Percentiles rank a stretch among this genome's conserved stretches.
Conservation (phyloP, 345 rosid species). For the Camelina laxa region DNA sequence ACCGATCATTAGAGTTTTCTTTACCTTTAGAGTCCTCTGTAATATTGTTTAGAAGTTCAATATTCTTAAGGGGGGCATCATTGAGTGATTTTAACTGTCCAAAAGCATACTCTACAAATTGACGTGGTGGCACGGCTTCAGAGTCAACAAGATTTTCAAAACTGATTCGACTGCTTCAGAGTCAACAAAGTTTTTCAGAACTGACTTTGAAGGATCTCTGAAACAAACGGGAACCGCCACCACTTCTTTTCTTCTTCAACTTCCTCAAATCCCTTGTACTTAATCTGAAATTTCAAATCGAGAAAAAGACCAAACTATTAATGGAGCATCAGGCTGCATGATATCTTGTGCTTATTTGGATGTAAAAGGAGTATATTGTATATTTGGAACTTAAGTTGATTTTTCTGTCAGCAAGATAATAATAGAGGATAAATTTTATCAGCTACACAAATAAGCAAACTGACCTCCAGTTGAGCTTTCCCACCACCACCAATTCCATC, state of each 20-base stretch:
- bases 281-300: conserved; percentile 55
- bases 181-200: conserved; percentile 57
- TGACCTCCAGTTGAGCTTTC: conserved; percentile 82
- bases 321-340: conserved; percentile 3
- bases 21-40: conserved; percentile 37
- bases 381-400: conserved; percentile 7
- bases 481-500: conserved; percentile 99
- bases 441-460: conserved; percentile 12
- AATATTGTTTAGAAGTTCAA: conserved; percentile 43
- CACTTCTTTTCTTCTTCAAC: conserved; percentile 78
- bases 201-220: conserved; percentile 69
- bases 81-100: conserved; percentile 81
- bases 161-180: conserved; percentile 73
- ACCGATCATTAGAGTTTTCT: conserved; percentile 21
- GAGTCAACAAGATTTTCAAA: conserved; percentile 60
- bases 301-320: not conserved
- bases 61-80: conserved; percentile 53
- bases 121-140: conserved; percentile 75
- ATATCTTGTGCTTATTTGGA: not conserved
- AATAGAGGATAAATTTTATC: not conserved
- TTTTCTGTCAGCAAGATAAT: not conserved
- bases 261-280: conserved; percentile 75
- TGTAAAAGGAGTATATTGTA: not conserved
- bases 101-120: conserved; percentile 89
- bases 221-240: conserved; percentile 79